A percentile compares a stretch with the other conserved stretches of the same genome.
Conservation (phyloP, 495 filamentous ascomycete genomes). For the Elasticomyces elasticus region DNA sequence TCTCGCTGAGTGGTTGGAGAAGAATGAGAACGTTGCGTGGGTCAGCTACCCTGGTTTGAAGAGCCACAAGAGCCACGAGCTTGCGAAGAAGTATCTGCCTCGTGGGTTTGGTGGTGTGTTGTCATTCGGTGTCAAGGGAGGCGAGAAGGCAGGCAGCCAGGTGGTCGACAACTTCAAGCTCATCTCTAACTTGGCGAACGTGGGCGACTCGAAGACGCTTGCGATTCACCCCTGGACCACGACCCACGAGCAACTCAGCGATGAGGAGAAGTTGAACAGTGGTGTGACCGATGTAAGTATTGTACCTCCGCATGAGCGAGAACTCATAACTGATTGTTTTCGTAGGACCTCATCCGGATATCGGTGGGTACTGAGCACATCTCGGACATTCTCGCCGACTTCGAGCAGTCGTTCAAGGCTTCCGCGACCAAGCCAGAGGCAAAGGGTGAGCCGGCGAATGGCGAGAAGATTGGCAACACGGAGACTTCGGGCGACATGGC, state of each 20-base stretch:
- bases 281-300: conserved; percentile 65
- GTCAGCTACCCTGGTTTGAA: conserved; percentile 87
- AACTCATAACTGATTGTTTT: background rate
- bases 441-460: conserved; percentile 35
- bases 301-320: background rate
- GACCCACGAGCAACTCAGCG: conserved; percentile 86
- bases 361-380: conserved; percentile 97
- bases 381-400: conserved; percentile 95
- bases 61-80: conserved; percentile 66
- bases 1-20: conserved; percentile 75
- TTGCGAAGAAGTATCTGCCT: conserved; percentile 82
- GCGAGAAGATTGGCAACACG: conserved; percentile 29
- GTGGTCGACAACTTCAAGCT: conserved; percentile 93
- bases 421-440: conserved; percentile 33
- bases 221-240: conserved; percentile 96
- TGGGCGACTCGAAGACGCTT: conserved; percentile 70
- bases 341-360: conserved; percentile 77
- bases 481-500: conserved; percentile 11
- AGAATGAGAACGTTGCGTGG: conserved; percentile 77
- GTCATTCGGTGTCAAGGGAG: conserved; percentile 88
- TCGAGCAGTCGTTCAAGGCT: conserved; percentile 77
- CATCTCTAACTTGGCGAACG: conserved; percentile 81
- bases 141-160: conserved; percentile 65
- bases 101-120: conserved; percentile 87
- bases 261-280: conserved; percentile 69